Evolutionary conservation across 768 basidiomycete genomes (phyloP).

Genomic region (Auricularia sp.): DNA sequence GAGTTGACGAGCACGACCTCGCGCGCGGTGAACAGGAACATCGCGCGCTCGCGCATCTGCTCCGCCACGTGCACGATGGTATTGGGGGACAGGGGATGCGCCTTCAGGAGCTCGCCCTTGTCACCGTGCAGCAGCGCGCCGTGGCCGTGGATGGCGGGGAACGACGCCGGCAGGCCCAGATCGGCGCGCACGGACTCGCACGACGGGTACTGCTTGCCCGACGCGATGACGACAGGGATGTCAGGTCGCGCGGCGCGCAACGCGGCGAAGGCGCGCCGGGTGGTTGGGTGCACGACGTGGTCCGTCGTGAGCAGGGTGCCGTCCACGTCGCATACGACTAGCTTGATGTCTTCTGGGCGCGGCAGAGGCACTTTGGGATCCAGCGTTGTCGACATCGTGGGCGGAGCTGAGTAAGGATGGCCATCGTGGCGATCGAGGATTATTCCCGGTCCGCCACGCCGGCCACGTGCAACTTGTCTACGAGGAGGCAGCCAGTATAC

Average conservation of each 20-base stretch:
- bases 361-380: background rate
- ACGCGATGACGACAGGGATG: constrained; percentile 8
- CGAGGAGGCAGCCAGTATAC: too few species aligned
- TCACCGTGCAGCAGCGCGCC: constrained; percentile 6
- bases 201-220: constrained; percentile 7
- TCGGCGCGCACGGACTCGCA: constrained; percentile 5
- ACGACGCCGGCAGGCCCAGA: constrained; percentile 3
- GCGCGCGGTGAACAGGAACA: constrained; percentile 6
- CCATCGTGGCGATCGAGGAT: too few species aligned
- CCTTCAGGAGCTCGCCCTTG: background rate
- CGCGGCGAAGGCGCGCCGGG: constrained; percentile 1
- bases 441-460: too few species aligned
- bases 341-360: constrained; percentile 5
- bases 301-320: constrained; percentile 6
- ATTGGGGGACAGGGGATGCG: background rate
- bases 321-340: constrained; percentile 8
- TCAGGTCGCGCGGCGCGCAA: constrained; percentile 4
- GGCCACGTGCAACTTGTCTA: too few species aligned
- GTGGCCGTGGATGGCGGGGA: constrained; percentile 7
- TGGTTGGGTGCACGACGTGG: constrained; percentile 7
- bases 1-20: constrained; percentile 2
- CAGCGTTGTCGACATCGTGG: background rate
- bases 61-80: constrained; percentile 3
- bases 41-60: constrained; percentile 1
- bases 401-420: too few species aligned